Evolutionary conservation across 176 grass and related monocot genomes (phyloP).

Genomic region (Musa troglodytarum): DNA sequence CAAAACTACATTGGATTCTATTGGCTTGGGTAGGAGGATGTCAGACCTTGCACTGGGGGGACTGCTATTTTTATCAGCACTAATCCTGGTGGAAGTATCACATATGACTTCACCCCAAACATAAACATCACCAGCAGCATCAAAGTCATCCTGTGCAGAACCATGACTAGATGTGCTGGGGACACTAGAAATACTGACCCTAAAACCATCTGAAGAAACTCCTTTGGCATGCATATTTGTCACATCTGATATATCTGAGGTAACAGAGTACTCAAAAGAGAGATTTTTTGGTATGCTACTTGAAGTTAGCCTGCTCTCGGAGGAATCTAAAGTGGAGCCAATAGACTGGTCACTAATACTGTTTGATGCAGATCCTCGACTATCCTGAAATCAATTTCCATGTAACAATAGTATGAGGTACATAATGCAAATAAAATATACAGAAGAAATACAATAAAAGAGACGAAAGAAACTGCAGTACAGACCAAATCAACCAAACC

Average conservation of each 20-base stretch:
- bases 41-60: conserved; percentile 35
- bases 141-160: conserved; percentile 80
- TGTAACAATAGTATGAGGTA: neutral
- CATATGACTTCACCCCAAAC: conserved; percentile 88
- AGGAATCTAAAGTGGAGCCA: conserved; percentile 20
- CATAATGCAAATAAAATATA: neutral
- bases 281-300: conserved; percentile 50
- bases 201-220: conserved; percentile 57
- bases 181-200: conserved; percentile 89
- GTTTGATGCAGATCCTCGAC: neutral
- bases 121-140: conserved; percentile 87
- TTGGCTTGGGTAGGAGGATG: conserved; percentile 75
- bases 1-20: conserved; percentile 95
- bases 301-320: conserved; percentile 69
- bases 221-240: conserved; percentile 93
- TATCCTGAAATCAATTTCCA: neutral
- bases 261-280: conserved; percentile 48
- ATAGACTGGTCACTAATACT: conserved; percentile 1
- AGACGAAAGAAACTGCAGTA: neutral
- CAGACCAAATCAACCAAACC: neutral
- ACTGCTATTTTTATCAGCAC: conserved; percentile 24
- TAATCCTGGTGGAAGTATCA: conserved; percentile 24
- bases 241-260: conserved; percentile 65
- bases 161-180: conserved; percentile 99
- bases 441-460: neutral